These are phyloP conservation scores for Globisporangium echinulatum DNA, from an alignment of 352 stramenopile species.

Conservation along the genomic window DNA sequence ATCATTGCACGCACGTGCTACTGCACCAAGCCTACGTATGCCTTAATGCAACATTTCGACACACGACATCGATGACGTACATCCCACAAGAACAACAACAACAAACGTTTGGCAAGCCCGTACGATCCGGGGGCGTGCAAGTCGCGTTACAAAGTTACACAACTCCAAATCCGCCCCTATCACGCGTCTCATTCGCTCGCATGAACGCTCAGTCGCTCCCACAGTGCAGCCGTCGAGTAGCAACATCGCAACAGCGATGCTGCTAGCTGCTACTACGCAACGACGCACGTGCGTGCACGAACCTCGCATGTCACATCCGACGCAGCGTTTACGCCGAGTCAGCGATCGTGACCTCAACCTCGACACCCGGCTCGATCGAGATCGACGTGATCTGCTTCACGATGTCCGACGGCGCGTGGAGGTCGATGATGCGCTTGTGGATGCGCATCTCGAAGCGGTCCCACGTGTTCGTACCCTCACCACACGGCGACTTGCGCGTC, in stretches of 20 bases:
- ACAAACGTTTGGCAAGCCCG: not conserved
- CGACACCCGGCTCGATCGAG: conserved; percentile 98
- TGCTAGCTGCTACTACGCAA: not conserved
- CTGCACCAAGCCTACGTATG: not conserved
- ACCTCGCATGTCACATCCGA: too few species aligned
- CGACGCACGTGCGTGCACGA: too few species aligned
- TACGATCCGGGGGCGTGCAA: not conserved
- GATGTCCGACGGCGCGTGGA: conserved; percentile 97
- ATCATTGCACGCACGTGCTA: too few species aligned
- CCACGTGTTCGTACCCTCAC: conserved; percentile 99
- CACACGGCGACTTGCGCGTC: conserved; percentile 98
- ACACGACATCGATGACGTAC: too few species aligned
- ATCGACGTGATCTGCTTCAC: conserved; percentile 99
- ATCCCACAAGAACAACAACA: not conserved
- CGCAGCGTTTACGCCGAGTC: conserved; percentile 75
- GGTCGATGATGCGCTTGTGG: conserved; percentile 99
- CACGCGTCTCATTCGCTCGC: not conserved
- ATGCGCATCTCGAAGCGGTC: conserved; percentile 99
- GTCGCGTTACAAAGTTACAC: conserved; percentile 1
- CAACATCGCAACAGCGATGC: not conserved
- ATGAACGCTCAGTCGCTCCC: not conserved
- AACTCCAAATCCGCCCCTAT: not conserved
- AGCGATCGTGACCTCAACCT: conserved; percentile 97
- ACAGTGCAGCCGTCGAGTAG: too few species aligned
- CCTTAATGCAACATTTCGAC: too few species aligned